Conservation (phyloP, 495 filamentous ascomycete genomes). For the Aspergillus cavernicola region DNA sequence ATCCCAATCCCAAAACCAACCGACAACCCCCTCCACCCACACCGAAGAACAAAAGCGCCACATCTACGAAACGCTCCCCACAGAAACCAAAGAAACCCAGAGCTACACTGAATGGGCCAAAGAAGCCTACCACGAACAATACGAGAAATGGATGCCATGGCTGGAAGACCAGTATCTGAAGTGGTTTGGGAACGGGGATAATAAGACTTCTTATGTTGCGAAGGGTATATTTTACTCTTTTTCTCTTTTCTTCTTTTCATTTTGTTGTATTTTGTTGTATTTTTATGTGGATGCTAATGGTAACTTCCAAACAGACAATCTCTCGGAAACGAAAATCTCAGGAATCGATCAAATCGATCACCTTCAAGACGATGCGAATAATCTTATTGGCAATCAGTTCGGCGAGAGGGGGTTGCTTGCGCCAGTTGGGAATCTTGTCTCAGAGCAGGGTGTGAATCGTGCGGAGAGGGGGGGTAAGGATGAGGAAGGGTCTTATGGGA, state of each 20-base stretch:
- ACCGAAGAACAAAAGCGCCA: conserved; percentile 19
- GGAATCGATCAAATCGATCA: conserved; percentile 57
- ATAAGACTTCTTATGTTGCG: conserved; percentile 63
- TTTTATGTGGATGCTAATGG: no score
- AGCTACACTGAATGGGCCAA: conserved; percentile 51
- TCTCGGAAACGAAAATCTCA: conserved; percentile 64
- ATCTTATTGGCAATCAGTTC: conserved; percentile 54
- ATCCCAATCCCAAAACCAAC: background rate
- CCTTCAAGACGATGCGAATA: conserved; percentile 59
- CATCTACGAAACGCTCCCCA: conserved; percentile 16
- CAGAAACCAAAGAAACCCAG: conserved; percentile 22
- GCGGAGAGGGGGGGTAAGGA: conserved; percentile 60
- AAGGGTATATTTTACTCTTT: conserved; percentile 42
- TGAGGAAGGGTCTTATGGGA: conserved; percentile 48
- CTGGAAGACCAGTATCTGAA: conserved; percentile 66
- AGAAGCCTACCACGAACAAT: conserved; percentile 59
- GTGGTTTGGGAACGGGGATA: conserved; percentile 66
- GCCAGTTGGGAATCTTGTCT: conserved; percentile 55
- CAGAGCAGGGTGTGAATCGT: conserved; percentile 62
- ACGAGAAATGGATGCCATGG: conserved; percentile 73
- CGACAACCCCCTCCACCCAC: conserved; percentile 1
- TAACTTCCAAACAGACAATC: conserved; percentile 57
- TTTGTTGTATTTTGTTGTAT: background rate
- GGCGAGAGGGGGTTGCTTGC: conserved; percentile 60
- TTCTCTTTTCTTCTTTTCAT: background rate